phyloP scores from a whole-genome alignment of 2,329 filamentous ascomycete species.

The Parafenestella ontariensis region DNA sequence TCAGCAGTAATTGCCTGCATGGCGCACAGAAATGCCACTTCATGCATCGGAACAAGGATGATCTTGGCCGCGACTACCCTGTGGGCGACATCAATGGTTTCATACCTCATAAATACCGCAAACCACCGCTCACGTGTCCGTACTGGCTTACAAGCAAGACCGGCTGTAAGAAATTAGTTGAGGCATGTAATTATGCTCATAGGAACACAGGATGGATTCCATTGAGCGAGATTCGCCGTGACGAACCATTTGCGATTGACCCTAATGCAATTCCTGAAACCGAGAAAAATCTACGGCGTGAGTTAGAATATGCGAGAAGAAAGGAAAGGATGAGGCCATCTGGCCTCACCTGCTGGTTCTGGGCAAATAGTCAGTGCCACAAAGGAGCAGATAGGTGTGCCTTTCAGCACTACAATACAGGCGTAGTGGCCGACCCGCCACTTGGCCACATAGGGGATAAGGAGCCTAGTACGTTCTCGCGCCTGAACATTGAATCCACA shows the following conservation, averaged over 20 bases:
- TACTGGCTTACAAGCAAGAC: slow-evolving; percentile 29
- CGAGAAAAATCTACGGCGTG: not conserved
- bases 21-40: slow-evolving; percentile 29
- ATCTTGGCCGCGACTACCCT: slow-evolving; percentile 20
- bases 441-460: slow-evolving; percentile 15
- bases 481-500: not conserved
- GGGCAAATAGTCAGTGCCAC: slow-evolving; percentile 15
- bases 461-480: not conserved
- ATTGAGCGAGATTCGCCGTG: not conserved
- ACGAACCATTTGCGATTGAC: slow-evolving; percentile 15
- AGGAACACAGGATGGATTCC: slow-evolving; percentile 36
- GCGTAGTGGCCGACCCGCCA: slow-evolving; percentile 13
- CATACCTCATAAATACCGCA: slow-evolving; percentile 35
- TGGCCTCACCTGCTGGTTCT: slow-evolving; percentile 32
- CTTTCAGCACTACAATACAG: slow-evolving; percentile 25
- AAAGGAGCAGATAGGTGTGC: slow-evolving; percentile 11
- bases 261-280: not conserved
- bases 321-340: not conserved
- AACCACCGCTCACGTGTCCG: slow-evolving; percentile 36
- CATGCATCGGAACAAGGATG: slow-evolving; percentile 34
- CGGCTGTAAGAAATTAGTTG: slow-evolving; percentile 25
- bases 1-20: slow-evolving; percentile 29
- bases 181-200: slow-evolving; percentile 38
- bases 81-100: slow-evolving; percentile 21
- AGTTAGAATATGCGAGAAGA: not conserved